Conservation (phyloP, 1,139 yeast species). For the Yamadazyma diddensiae region DNA sequence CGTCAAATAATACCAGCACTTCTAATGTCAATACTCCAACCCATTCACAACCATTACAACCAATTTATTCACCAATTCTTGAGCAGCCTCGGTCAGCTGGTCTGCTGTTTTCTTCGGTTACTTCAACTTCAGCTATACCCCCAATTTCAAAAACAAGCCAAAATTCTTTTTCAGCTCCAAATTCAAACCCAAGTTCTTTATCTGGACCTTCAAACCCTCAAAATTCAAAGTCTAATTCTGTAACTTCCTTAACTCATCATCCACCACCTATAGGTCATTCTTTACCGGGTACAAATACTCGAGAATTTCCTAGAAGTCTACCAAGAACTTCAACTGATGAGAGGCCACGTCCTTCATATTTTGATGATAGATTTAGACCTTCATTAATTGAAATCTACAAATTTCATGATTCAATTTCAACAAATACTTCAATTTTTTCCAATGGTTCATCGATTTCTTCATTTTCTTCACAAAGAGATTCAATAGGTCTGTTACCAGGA, state of each 20-base stretch:
- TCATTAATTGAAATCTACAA: conserved; percentile 40
- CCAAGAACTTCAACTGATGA: conserved; percentile 15
- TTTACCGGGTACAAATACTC: neutral
- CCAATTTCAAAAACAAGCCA: no score
- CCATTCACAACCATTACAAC: no score
- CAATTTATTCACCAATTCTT: neutral
- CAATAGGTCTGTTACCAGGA: conserved; percentile 11
- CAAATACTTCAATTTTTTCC: conserved; percentile 34
- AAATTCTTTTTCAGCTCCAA: neutral
- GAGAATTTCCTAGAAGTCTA: conserved; percentile 10
- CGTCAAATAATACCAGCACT: no score
- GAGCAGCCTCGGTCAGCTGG: conserved; percentile 1
- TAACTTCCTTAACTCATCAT: no score
- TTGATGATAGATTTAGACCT: conserved; percentile 43
- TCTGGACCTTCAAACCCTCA: neutral
- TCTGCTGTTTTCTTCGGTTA: neutral
- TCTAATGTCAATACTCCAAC: no score
- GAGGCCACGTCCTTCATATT: conserved; percentile 40
- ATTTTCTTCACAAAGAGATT: conserved; percentile 28
- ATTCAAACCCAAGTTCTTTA: conserved; percentile 5
- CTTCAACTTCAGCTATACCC: conserved; percentile 1
- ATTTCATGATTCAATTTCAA: conserved; percentile 19
- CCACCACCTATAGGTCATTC: no score
- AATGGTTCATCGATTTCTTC: conserved; percentile 33
- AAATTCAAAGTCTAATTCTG: no score